Percentiles rank a stretch among this genome's conserved stretches.
Conservation (phyloP, 495 filamentous ascomycete species). For the Staphylotrichum longicolle region DNA sequence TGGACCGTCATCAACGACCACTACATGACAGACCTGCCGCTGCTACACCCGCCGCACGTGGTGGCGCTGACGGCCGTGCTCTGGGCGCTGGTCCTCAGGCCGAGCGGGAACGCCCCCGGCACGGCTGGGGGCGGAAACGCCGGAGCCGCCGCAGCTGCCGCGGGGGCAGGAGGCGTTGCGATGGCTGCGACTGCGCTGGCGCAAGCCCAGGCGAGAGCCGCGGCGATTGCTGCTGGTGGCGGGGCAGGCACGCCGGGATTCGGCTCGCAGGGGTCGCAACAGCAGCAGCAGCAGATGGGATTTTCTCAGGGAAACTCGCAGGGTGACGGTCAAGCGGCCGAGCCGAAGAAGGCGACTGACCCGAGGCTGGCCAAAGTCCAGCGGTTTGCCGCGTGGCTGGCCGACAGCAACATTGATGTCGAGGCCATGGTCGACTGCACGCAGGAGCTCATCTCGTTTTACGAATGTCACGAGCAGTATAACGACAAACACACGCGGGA, state of each 20-base stretch:
- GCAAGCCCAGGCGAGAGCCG: constrained; percentile 33
- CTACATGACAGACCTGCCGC: constrained; percentile 88
- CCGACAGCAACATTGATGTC: constrained; percentile 90
- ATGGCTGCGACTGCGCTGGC: constrained; percentile 41
- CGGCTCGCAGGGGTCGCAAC: constrained; percentile 13
- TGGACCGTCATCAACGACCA: constrained; percentile 94
- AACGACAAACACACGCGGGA: constrained; percentile 68
- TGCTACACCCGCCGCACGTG: constrained; percentile 84
- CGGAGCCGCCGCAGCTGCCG: constrained; percentile 4
- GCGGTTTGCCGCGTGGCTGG: constrained; percentile 78
- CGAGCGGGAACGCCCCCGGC: constrained; percentile 21
- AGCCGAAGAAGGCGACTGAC: constrained; percentile 37
- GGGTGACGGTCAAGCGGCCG: constrained; percentile 19
- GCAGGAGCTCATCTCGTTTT: constrained; percentile 93
- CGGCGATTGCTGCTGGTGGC: constrained; percentile 19
- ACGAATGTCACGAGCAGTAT: constrained; percentile 88
- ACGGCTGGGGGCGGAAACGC: not conserved
- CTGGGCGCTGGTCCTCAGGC: constrained; percentile 74
- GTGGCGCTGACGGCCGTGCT: constrained; percentile 90
- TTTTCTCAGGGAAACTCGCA: constrained; percentile 9
- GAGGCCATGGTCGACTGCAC: constrained; percentile 88
- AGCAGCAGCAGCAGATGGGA: constrained; percentile 6
- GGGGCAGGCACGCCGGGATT: constrained; percentile 9
- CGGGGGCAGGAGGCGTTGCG: constrained; percentile 34
- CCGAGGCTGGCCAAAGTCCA: constrained; percentile 57